A percentile compares a stretch with the other conserved stretches of the same genome.
phyloP scores from a whole-genome alignment of 139 green algal species.

The Chlorella sp. region DNA sequence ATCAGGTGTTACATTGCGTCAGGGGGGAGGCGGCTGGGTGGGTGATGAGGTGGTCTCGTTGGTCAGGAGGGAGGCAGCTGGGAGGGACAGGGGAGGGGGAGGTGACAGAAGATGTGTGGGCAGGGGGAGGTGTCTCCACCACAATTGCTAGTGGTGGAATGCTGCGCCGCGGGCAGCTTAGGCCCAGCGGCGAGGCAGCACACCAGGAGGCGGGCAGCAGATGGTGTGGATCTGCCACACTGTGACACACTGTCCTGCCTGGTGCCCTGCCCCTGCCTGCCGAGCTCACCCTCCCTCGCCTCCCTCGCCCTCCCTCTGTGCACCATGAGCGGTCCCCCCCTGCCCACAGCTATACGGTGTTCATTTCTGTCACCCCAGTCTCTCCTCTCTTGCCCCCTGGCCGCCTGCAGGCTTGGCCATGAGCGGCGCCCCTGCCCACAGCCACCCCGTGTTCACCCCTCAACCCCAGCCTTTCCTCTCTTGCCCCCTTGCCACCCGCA shows the following conservation, averaged over 20 bases:
- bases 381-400: not conserved
- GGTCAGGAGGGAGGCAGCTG: not conserved
- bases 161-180: not conserved
- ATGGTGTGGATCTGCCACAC: not conserved
- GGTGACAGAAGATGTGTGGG: not conserved
- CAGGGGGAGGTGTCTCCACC: not conserved
- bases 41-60: too few relatives aligned
- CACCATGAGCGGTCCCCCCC: too few relatives aligned
- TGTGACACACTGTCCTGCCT: not conserved
- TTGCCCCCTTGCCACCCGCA: not conserved
- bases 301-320: not conserved
- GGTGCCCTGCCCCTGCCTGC: not conserved
- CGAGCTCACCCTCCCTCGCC: not conserved
- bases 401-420: not conserved
- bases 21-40: not conserved
- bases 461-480: not conserved
- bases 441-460: constrained; percentile 65
- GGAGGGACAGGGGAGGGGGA: not conserved
- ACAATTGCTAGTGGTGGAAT: not conserved
- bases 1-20: not conserved
- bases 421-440: not conserved
- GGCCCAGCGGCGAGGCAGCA: too few relatives aligned
- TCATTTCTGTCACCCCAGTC: not conserved
- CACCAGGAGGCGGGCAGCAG: too few relatives aligned
- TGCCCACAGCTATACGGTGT: not conserved